phyloP scores from a whole-genome alignment of 257 asterid genomes.

The Nicotiana noctiflora region DNA sequence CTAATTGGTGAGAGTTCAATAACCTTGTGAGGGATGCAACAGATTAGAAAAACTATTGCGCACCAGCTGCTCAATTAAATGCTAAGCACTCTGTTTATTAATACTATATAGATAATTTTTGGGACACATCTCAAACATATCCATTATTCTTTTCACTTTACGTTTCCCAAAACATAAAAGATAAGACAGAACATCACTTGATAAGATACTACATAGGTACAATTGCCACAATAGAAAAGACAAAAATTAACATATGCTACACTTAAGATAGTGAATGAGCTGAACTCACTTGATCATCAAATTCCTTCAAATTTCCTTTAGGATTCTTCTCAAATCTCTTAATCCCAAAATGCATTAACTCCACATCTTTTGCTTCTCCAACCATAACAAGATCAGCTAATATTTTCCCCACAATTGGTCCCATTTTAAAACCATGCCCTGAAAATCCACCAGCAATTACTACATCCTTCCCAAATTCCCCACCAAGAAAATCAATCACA shows the following conservation, averaged over 20 bases:
- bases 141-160: too few relatives aligned
- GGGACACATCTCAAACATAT: too few relatives aligned
- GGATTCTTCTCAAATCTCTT: constrained; percentile 43
- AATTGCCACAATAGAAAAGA: not conserved
- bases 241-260: not conserved
- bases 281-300: constrained; percentile 48
- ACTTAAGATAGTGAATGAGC: not conserved
- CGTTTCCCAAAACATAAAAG: too few relatives aligned
- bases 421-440: constrained; percentile 97
- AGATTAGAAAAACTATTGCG: too few relatives aligned
- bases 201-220: not conserved
- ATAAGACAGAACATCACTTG: too few relatives aligned
- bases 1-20: too few relatives aligned
- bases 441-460: constrained; percentile 88
- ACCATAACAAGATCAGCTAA: constrained; percentile 51
- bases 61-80: too few relatives aligned
- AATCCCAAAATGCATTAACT: constrained; percentile 37
- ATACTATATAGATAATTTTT: too few relatives aligned
- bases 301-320: constrained; percentile 51
- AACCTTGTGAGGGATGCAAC: too few relatives aligned
- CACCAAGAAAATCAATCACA: constrained; percentile 76
- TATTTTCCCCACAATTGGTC: constrained; percentile 68
- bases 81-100: too few relatives aligned
- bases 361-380: constrained; percentile 41
- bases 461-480: constrained; percentile 57